Percentiles rank a stretch among this genome's conserved stretches.
These are phyloP conservation scores for Trametes sanguinea DNA, from an alignment of 768 basidiomycete genomes.

Conservation along the genomic window DNA sequence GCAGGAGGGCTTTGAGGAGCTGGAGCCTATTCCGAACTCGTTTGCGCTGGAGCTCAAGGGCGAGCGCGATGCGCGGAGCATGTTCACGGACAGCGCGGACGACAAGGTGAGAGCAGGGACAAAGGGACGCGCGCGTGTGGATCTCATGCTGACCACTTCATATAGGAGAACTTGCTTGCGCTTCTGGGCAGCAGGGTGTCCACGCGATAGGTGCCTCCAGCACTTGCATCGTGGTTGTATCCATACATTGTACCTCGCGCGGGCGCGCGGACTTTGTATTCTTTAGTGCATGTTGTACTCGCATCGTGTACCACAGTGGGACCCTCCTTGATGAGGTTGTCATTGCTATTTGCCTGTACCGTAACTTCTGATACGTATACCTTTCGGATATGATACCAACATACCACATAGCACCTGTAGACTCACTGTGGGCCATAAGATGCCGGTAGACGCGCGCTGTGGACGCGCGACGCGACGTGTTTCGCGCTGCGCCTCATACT, in stretches of 20 bases:
- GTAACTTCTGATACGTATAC: constrained; percentile 1
- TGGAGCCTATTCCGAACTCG: constrained; percentile 34
- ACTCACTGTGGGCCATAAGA: no score
- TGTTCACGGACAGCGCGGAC: constrained; percentile 29
- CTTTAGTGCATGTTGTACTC: not conserved
- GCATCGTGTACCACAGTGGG: not conserved
- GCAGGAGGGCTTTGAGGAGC: constrained; percentile 35
- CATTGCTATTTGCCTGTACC: no score
- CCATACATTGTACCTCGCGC: not conserved
- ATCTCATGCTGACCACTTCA: not conserved
- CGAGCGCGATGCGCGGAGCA: constrained; percentile 28
- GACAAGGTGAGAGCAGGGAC: constrained; percentile 22
- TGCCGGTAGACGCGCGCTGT: no score
- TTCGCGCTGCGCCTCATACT: no score
- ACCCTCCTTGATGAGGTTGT: no score
- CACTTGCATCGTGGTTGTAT: not conserved
- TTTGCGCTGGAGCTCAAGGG: constrained; percentile 34
- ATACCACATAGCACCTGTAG: not conserved
- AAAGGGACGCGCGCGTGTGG: not conserved
- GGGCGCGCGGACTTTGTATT: not conserved
- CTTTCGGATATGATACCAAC: not conserved
- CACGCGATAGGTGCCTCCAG: constrained; percentile 11
- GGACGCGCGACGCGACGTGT: no score
- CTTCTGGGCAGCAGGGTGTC: constrained; percentile 18
- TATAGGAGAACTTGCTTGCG: constrained; percentile 21